Percentiles rank a stretch among this genome's conserved stretches.
Conservation (phyloP, 495 filamentous ascomycete genomes). For the Neurospora sp. region DNA sequence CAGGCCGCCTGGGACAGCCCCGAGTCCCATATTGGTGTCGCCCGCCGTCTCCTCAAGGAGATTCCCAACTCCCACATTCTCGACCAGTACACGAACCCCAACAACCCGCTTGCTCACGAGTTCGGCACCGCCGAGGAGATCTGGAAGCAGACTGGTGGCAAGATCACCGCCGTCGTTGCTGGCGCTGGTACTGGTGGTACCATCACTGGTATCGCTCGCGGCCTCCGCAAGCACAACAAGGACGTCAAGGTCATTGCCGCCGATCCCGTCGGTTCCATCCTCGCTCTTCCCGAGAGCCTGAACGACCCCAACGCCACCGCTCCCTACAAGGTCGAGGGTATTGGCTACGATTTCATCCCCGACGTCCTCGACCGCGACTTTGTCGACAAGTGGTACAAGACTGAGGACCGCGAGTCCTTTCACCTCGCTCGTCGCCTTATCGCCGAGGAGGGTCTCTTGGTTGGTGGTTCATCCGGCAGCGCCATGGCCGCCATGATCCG, state of each 20-base stretch:
- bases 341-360: slow-evolving; percentile 97
- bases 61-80: slow-evolving; percentile 94
- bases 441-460: slow-evolving; percentile 86
- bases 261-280: slow-evolving; percentile 80
- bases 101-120: slow-evolving; percentile 93
- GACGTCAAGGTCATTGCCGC: slow-evolving; percentile 80
- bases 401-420: slow-evolving; percentile 86
- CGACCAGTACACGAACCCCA: slow-evolving; percentile 86
- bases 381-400: slow-evolving; percentile 98
- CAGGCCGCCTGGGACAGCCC: slow-evolving; percentile 89
- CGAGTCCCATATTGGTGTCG: slow-evolving; percentile 95
- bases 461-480: slow-evolving; percentile 89
- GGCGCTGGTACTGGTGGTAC: slow-evolving; percentile 95
- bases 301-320: slow-evolving; percentile 73
- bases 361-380: slow-evolving; percentile 73
- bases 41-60: slow-evolving; percentile 80
- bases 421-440: slow-evolving; percentile 80
- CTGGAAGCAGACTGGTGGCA: slow-evolving; percentile 81
- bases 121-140: slow-evolving; percentile 93
- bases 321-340: slow-evolving; percentile 95
- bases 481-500: slow-evolving; percentile 78
- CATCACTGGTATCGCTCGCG: slow-evolving; percentile 79
- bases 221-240: slow-evolving; percentile 76
- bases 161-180: slow-evolving; percentile 76
- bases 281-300: slow-evolving; percentile 66